Conservation (phyloP, 2,329 filamentous ascomycete genomes). For the Thielaviopsis populi region DNA sequence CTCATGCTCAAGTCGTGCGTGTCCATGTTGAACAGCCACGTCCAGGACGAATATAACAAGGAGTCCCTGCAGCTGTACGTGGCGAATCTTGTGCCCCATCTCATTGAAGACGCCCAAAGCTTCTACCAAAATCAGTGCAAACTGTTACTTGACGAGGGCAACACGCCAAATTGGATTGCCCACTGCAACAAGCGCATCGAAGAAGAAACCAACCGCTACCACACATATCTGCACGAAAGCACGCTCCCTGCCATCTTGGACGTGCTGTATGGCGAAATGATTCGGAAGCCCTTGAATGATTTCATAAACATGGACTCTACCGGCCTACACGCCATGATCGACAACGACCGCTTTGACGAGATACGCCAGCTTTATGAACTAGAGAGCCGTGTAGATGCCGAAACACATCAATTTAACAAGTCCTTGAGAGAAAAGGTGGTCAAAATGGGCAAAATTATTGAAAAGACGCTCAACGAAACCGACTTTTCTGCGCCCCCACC, state of each 20-base stretch:
- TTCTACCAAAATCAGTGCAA: slow-evolving; percentile 71
- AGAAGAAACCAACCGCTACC: slow-evolving; percentile 72
- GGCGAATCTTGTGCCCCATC: slow-evolving; percentile 65
- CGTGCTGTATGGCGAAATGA: slow-evolving; percentile 70
- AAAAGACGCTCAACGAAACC: slow-evolving; percentile 46
- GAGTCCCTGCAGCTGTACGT: slow-evolving; percentile 72
- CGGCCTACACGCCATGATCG: slow-evolving; percentile 77
- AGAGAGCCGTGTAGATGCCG: slow-evolving; percentile 59
- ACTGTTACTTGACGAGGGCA: slow-evolving; percentile 56
- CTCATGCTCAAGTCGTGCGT: slow-evolving; percentile 67
- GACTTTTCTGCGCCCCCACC: slow-evolving; percentile 31
- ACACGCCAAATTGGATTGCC: slow-evolving; percentile 69
- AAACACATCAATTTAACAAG: slow-evolving; percentile 53
- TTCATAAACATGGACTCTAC: slow-evolving; percentile 74
- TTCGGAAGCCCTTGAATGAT: slow-evolving; percentile 60
- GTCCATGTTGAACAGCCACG: slow-evolving; percentile 79
- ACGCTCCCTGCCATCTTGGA: slow-evolving; percentile 58
- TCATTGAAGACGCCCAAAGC: slow-evolving; percentile 50
- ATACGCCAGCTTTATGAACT: slow-evolving; percentile 69
- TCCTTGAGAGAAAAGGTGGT: slow-evolving; percentile 62
- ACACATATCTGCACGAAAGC: slow-evolving; percentile 59
- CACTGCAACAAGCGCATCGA: slow-evolving; percentile 57
- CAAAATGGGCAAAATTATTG: slow-evolving; percentile 69
- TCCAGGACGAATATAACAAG: slow-evolving; percentile 64
- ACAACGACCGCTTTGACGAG: slow-evolving; percentile 69